Evolutionary conservation across 1,139 yeast species (phyloP).

Genomic region (Sugiyamaella pinicola): DNA sequence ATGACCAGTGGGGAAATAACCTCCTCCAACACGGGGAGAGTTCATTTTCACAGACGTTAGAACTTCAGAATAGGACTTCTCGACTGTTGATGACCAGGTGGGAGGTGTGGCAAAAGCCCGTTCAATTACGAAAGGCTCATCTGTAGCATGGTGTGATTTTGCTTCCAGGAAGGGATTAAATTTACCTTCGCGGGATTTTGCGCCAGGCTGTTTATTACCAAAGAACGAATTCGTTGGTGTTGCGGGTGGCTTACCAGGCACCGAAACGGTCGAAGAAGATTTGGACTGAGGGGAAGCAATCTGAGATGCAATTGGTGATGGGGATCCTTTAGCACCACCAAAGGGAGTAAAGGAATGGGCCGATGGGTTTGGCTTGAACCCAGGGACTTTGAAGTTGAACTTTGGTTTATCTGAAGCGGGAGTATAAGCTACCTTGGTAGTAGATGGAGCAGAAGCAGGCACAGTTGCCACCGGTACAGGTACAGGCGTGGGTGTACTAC

Average conservation of each 20-base stretch:
- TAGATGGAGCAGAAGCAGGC: slow-evolving; percentile 12
- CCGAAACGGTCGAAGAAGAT: slow-evolving; percentile 21
- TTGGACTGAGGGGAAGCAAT: slow-evolving; percentile 20
- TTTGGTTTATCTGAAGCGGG: slow-evolving; percentile 38
- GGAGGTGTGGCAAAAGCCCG: slow-evolving; percentile 76
- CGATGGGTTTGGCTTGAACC: slow-evolving; percentile 70
- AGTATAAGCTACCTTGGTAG: slow-evolving; percentile 14
- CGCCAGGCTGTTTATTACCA: slow-evolving; percentile 55
- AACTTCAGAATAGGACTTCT: slow-evolving; percentile 33
- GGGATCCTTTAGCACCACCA: slow-evolving; percentile 24
- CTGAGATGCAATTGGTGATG: slow-evolving; percentile 21
- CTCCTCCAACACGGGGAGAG: slow-evolving; percentile 16
- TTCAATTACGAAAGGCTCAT: slow-evolving; percentile 51
- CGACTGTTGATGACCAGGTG: slow-evolving; percentile 58
- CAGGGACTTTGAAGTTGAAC: slow-evolving; percentile 59
- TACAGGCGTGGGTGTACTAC: not conserved
- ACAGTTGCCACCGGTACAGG: not conserved
- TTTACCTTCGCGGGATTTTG: slow-evolving; percentile 46
- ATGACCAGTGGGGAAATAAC: slow-evolving; percentile 12
- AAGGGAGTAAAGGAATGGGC: slow-evolving; percentile 71
- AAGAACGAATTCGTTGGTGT: slow-evolving; percentile 43
- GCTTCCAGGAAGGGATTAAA: slow-evolving; percentile 60
- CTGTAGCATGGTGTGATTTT: slow-evolving; percentile 43
- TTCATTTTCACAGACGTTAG: slow-evolving; percentile 22
- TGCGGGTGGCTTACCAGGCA: not conserved